These are phyloP conservation scores for Lachnellula hyalina DNA, from an alignment of 2,329 filamentous ascomycete genomes.

Conservation along the genomic window DNA sequence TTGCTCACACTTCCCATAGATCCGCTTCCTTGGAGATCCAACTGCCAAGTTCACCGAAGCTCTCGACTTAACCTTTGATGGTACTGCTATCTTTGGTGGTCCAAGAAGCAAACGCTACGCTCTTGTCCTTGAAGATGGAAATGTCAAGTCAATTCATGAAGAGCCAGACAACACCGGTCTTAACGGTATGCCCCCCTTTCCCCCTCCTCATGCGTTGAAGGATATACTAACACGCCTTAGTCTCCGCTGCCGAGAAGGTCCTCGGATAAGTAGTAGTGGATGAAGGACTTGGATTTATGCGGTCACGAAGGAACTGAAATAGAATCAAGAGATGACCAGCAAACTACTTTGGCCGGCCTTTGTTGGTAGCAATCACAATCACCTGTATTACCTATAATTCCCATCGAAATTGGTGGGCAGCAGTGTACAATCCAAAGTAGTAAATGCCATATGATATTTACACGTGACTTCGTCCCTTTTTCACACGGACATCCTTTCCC, in stretches of 20 bases:
- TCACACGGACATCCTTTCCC: too few species aligned
- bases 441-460: too few species aligned
- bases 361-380: too few species aligned
- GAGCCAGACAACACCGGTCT: slow-evolving; percentile 87
- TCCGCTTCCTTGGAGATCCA: slow-evolving; percentile 85
- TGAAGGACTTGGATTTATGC: neutral
- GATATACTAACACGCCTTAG: neutral
- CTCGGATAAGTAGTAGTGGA: slow-evolving; percentile 12
- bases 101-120: slow-evolving; percentile 83
- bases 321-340: neutral
- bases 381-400: too few species aligned
- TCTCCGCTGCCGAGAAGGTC: slow-evolving; percentile 25
- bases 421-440: too few species aligned
- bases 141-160: slow-evolving; percentile 74
- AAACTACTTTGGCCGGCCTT: too few species aligned
- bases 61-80: slow-evolving; percentile 78
- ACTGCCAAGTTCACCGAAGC: slow-evolving; percentile 74
- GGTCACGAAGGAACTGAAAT: neutral
- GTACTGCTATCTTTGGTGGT: slow-evolving; percentile 72
- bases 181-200: slow-evolving; percentile 53
- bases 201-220: neutral
- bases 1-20: slow-evolving; percentile 40
- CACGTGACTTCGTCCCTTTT: too few species aligned
- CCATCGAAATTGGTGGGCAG: too few species aligned
- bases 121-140: slow-evolving; percentile 75